A percentile compares a stretch with the other conserved stretches of the same genome.
These are phyloP conservation scores for Tribonema minus DNA, from an alignment of 108 stramenopile genomes.

Conservation along the genomic window DNA sequence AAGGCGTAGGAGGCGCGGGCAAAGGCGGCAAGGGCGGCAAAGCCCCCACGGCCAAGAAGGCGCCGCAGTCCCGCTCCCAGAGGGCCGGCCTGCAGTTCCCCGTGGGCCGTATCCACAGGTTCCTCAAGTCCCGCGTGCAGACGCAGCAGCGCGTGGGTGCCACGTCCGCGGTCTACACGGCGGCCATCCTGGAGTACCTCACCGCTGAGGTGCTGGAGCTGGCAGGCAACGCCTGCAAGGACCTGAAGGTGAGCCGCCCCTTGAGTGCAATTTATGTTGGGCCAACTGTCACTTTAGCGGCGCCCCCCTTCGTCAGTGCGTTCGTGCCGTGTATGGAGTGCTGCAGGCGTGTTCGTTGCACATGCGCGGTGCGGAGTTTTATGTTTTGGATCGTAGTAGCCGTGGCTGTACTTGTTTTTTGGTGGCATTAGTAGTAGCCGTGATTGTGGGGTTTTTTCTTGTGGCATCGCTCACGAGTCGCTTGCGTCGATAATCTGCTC, in stretches of 20 bases:
- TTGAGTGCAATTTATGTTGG: too few species aligned
- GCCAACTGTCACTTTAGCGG: too few species aligned
- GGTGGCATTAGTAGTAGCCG: too few species aligned
- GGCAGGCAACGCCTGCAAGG: conserved; percentile 98
- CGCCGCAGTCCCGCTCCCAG: conserved; percentile 91
- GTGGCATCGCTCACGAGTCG: too few species aligned
- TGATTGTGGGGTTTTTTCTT: too few species aligned
- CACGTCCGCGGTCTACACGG: conserved; percentile 98
- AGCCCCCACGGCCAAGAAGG: conserved; percentile 94
- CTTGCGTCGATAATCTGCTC: too few species aligned
- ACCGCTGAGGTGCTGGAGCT: conserved; percentile 98
- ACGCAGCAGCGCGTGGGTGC: conserved; percentile 93
- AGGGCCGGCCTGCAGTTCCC: conserved; percentile 98
- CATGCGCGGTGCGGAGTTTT: too few species aligned
- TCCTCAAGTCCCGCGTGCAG: conserved; percentile 91
- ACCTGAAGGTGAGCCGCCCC: conserved; percentile 78
- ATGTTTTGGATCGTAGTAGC: too few species aligned
- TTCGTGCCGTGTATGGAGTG: too few species aligned
- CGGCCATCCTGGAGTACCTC: conserved; percentile 97
- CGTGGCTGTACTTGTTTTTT: too few species aligned
- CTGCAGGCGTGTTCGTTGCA: too few species aligned
- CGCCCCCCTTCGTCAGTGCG: too few species aligned
- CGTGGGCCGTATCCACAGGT: conserved; percentile 98
- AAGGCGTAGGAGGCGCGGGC: conserved; percentile 96
- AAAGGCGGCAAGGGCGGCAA: conserved; percentile 99